Evolutionary conservation across 768 basidiomycete species (phyloP).

Genomic region (Amanita phalloides): DNA sequence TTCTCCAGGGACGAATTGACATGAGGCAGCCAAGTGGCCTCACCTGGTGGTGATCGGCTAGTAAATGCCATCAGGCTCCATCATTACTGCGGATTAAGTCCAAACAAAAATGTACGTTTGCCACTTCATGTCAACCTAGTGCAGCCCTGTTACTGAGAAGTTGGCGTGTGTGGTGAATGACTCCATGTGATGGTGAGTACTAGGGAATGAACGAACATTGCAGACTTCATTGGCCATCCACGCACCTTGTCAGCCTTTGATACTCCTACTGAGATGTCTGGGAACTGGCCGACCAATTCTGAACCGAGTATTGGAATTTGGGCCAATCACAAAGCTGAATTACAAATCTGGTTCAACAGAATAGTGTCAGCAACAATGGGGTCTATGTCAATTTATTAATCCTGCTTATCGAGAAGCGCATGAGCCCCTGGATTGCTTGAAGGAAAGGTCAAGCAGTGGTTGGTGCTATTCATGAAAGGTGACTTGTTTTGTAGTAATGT

Average conservation of each 20-base stretch:
- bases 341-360: neutral
- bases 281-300: slow-evolving; percentile 1
- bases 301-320: neutral
- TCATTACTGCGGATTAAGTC: too few species aligned
- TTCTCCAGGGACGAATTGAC: too few species aligned
- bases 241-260: neutral
- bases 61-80: too few species aligned
- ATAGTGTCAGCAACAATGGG: neutral
- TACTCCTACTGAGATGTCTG: neutral
- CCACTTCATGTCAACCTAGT: too few species aligned
- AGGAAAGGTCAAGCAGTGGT: neutral
- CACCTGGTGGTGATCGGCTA: too few species aligned
- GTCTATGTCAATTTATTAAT: neutral
- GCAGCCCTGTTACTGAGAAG: too few species aligned
- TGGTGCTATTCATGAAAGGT: neutral
- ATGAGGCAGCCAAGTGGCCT: too few species aligned
- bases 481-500: too few species aligned
- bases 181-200: too few species aligned
- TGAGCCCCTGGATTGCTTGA: neutral
- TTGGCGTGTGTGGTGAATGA: too few species aligned
- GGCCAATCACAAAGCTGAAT: neutral
- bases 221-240: neutral
- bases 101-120: too few species aligned
- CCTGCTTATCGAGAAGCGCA: neutral
- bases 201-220: neutral